Percentiles rank a stretch among this genome's conserved stretches.
Conservation (phyloP, 108 stramenopile species). For the Asterionellopsis glacialis region DNA sequence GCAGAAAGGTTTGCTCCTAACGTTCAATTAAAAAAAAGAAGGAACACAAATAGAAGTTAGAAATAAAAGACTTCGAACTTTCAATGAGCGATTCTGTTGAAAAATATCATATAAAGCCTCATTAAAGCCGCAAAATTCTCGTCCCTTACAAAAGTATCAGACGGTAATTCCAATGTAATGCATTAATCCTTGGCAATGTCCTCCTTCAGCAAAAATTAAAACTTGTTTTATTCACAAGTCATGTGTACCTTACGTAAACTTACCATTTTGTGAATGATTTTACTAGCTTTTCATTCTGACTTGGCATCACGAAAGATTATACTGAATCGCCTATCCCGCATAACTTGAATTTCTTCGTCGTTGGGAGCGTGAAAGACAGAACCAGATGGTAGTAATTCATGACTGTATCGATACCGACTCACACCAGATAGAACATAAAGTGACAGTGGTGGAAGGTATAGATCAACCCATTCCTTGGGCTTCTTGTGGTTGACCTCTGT, state of each 20-base stretch:
- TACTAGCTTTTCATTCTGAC: too few species aligned
- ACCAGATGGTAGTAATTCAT: conserved; percentile 53
- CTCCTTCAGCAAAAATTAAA: background rate
- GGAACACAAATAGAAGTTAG: too few species aligned
- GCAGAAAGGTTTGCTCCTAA: too few species aligned
- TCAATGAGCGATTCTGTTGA: too few species aligned
- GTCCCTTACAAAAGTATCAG: conserved; percentile 9
- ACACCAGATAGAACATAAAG: conserved; percentile 66
- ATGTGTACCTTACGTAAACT: too few species aligned
- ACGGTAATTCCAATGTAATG: conserved; percentile 30
- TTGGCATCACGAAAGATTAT: conserved; percentile 79
- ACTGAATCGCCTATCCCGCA: conserved; percentile 59
- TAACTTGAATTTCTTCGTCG: conserved; percentile 24
- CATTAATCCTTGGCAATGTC: conserved; percentile 21
- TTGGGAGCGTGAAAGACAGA: conserved; percentile 35
- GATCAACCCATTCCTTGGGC: conserved; percentile 58
- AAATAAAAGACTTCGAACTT: too few species aligned
- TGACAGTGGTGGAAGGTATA: conserved; percentile 67
- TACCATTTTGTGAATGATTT: too few species aligned
- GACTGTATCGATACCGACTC: conserved; percentile 65
- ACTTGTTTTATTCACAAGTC: background rate
- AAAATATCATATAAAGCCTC: conserved; percentile 3
- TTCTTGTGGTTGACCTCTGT: background rate
- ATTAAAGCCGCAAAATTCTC: conserved; percentile 29
- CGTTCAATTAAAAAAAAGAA: too few species aligned